Base-by-base conservation (phyloP, 805 yeast species). In the Spencermartinsiella europaea region DNA sequence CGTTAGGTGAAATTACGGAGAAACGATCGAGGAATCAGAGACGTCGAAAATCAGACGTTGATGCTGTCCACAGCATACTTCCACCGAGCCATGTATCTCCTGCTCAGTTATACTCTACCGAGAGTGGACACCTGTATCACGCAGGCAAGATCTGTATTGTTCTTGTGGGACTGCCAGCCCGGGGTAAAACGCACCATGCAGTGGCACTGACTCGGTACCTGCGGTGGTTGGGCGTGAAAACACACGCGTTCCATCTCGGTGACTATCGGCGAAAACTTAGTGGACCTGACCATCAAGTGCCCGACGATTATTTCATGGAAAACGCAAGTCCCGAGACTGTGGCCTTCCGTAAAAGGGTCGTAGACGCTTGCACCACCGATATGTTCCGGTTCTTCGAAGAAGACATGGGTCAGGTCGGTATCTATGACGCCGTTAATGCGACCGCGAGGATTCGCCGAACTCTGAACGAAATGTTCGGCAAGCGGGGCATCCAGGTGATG, bases 341-440 rank as follows among this genome's bases (percentile, higher is more conserved):
- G 15, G 69, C 67, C 40, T 68, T 80, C 42, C 77, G 95, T 42
- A 71, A 72, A 34, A 68, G 73, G 51, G 75, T 90, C 19, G 72
- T 83, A 36, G 70, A 76, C 39, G 74, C 77, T 34, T 87, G 95
- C 56, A 63, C 85, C 34, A 67, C 67, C 40, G 97, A 88, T 61
- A 80, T 91, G 63, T 61, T 76, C 46, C 68, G 71, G 20, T 89
- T 85, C 58, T 88, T 87, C 64, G 76, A 77, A 52, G 75, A 76
- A 22, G 87, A 82, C 51, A 79, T 79, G 59, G 98, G 98, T 8
- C 99, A 93, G 67, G 87, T 93, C 27, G 99, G 95, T 3, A 86
- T 93, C 19, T 93, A 86, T 65, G 99, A 93, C 66, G 98, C 98
- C 0, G 85, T 93, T 42, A 93, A 93, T 63, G 95, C 93, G 4